A percentile compares a stretch with the other conserved stretches of the same genome.
These are phyloP conservation scores for Clarireedia paspali DNA, from an alignment of 2,329 filamentous ascomycete species.

Conservation along the genomic window DNA sequence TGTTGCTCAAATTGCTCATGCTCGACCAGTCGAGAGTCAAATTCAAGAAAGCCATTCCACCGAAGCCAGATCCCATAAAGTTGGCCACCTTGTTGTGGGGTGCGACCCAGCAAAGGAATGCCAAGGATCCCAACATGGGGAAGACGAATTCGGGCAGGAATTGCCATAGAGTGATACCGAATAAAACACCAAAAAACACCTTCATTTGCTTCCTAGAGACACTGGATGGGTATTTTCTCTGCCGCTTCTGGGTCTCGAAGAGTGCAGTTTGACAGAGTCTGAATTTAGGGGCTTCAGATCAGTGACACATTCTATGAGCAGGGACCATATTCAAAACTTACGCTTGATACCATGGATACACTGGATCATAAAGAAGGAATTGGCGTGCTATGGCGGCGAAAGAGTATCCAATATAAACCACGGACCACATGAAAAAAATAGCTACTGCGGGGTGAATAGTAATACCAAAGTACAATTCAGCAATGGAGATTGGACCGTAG, in stretches of 20 bases:
- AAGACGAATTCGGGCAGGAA: constrained; percentile 55
- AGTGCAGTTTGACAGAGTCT: constrained; percentile 46
- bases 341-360: constrained; percentile 40
- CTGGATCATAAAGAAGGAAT: constrained; percentile 49
- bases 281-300: neutral
- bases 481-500: constrained; percentile 45
- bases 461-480: constrained; percentile 49
- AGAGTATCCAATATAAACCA: constrained; percentile 50
- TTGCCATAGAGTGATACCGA: constrained; percentile 50
- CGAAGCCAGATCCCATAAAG: constrained; percentile 52
- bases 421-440: constrained; percentile 53
- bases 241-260: constrained; percentile 48
- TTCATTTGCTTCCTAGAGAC: constrained; percentile 45
- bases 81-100: constrained; percentile 49
- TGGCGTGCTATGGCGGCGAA: constrained; percentile 51
- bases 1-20: constrained; percentile 37
- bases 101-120: constrained; percentile 57
- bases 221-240: constrained; percentile 41
- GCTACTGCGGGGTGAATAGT: constrained; percentile 44
- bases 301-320: neutral
- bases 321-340: neutral
- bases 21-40: constrained; percentile 54
- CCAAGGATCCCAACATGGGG: constrained; percentile 50
- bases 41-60: constrained; percentile 55
- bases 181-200: constrained; percentile 47